Evolutionary conservation across 345 rosid species (phyloP), one percentile per base, ranked within the genome.

Genomic region (Carallia pectinifolia): DNA sequence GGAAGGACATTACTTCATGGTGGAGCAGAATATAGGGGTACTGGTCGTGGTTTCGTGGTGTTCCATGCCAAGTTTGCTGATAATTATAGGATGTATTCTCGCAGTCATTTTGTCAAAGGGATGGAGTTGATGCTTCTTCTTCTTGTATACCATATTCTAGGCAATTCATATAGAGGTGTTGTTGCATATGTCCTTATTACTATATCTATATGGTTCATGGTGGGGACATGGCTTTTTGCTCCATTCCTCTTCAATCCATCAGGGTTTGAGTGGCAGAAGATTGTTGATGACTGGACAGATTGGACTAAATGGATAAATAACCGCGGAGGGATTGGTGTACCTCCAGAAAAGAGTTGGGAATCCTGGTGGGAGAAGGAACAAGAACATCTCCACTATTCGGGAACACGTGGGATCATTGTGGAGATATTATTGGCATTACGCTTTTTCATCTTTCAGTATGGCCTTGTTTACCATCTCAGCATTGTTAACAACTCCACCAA

Each of bases 311-410:
- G 99, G 99, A 88, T 92, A 67, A 85, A 83, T 68, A 96, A 92
- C 80, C 75, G 83, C 19, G 99, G 99, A 6, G 99, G 99, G 58
- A 92, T 96, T 31, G 99, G 99, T 70, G 99, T 96, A 30, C 88
- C 92, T 2, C 86, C 99, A 50, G 97, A 89, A 70, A 96, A 96
- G 73, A 92, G 99, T 76, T 96, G 99, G 99, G 99, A 96, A 74
- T 96, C 99, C 2, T 96, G 99, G 99, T 96, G 99, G 99, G 99
- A 96, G 67, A 92, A 96, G 79, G 99, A 96, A 81, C 97, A 92
- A 75, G 98, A 92, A 64, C 99, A 96, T 85, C 90, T 96, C 55
- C 90, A 58, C 29, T 64, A 81, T 77, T 85, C 99, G 8, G 99
- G 99, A 69, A 89, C 78, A 75, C 99, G 99, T 59, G 99, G 99